Percentiles rank a stretch among this genome's conserved stretches.
phyloP scores from a whole-genome alignment of 2,329 filamentous ascomycete species.

The Aspergillus costaricaensis region DNA sequence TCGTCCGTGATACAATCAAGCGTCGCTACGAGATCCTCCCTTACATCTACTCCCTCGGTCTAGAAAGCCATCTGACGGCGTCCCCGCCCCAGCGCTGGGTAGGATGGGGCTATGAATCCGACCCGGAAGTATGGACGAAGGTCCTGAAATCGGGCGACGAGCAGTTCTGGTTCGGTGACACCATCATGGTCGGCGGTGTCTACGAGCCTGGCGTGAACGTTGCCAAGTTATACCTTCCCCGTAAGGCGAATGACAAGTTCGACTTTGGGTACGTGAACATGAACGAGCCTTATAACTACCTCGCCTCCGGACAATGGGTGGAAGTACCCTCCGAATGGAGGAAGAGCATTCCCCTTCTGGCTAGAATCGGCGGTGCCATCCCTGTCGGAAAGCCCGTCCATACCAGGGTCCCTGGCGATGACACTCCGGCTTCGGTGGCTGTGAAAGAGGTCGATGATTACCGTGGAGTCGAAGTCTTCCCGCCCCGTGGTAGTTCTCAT shows the following conservation, averaged over 20 bases:
- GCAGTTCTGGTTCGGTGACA: conserved; percentile 73
- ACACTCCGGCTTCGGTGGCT: conserved; percentile 46
- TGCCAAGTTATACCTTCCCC: conserved; percentile 65
- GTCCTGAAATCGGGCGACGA: conserved; percentile 64
- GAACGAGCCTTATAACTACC: conserved; percentile 61
- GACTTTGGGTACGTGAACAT: conserved; percentile 65
- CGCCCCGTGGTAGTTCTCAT: conserved; percentile 46
- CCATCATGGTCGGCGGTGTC: conserved; percentile 66
- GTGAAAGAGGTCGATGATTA: conserved; percentile 54
- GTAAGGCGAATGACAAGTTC: conserved; percentile 40
- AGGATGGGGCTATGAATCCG: conserved; percentile 70
- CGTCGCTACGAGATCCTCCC: conserved; percentile 71
- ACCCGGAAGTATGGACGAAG: conserved; percentile 66
- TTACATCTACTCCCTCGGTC: conserved; percentile 67
- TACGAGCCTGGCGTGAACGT: conserved; percentile 60
- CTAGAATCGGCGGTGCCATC: conserved; percentile 56
- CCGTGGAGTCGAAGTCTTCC: conserved; percentile 60
- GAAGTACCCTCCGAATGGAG: conserved; percentile 55
- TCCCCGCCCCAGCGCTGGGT: conserved; percentile 70
- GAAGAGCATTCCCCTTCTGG: conserved; percentile 57
- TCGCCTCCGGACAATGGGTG: conserved; percentile 57
- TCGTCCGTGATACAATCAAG: conserved; percentile 67
- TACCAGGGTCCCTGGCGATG: conserved; percentile 55
- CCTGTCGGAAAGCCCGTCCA: conserved; percentile 55
- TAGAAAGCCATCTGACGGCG: conserved; percentile 63